phyloP scores from a whole-genome alignment of 495 filamentous ascomycete genomes.

The Choiromyces venosus region DNA sequence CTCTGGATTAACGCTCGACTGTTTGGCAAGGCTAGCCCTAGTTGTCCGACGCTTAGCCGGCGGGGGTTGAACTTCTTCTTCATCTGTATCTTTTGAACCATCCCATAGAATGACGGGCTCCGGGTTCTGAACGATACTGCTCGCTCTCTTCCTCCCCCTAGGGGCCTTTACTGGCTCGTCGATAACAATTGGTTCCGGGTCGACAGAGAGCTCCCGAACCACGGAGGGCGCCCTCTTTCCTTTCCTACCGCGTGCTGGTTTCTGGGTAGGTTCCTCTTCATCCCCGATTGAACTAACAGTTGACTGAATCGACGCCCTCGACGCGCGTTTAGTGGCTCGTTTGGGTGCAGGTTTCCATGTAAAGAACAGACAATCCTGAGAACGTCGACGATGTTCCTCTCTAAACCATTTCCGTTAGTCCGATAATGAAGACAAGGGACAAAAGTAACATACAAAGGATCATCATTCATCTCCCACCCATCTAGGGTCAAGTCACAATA shows the following conservation, averaged over 20 bases:
- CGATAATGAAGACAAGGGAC: conserved; percentile 10
- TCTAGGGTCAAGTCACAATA: conserved; percentile 64
- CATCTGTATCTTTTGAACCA: conserved; percentile 25
- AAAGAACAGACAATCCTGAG: conserved; percentile 79
- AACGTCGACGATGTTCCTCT: conserved; percentile 77
- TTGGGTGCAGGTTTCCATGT: conserved; percentile 44
- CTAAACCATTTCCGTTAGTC: conserved; percentile 49
- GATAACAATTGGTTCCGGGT: neutral
- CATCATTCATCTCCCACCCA: conserved; percentile 28
- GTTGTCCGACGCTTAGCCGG: conserved; percentile 64
- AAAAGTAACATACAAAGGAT: conserved; percentile 21
- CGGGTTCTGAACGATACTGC: conserved; percentile 43
- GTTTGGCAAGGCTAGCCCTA: conserved; percentile 42
- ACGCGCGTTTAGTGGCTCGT: conserved; percentile 45
- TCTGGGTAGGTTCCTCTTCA: conserved; percentile 30
- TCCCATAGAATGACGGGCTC: conserved; percentile 37
- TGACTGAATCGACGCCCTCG: conserved; percentile 30
- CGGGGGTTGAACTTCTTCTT: conserved; percentile 45
- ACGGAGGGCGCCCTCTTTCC: conserved; percentile 45
- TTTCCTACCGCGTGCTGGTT: conserved; percentile 40
- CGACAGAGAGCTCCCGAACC: neutral
- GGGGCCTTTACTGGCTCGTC: neutral
- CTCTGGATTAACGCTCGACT: conserved; percentile 30
- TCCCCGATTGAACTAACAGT: neutral
- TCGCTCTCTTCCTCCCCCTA: conserved; percentile 35